phyloP scores from a whole-genome alignment of 176 grass and related monocot species.

The Tillandsia fasciculata region DNA sequence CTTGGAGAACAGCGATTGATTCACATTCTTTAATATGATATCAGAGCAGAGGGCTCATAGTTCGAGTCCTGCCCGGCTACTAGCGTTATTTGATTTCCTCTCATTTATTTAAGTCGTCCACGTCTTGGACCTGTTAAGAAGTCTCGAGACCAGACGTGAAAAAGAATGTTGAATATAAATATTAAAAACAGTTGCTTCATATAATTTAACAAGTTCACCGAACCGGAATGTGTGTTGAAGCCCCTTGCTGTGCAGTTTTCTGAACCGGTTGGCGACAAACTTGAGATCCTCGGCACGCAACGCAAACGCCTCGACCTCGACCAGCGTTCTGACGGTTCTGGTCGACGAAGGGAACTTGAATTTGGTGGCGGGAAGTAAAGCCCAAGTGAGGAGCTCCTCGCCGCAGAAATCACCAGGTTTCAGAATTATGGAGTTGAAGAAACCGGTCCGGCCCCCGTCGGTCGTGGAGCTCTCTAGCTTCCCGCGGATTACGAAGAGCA shows the following conservation, averaged over 20 bases:
- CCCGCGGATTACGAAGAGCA: slow-evolving; percentile 36
- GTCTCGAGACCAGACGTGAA: no score
- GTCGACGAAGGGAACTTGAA: slow-evolving; percentile 26
- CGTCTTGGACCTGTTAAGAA: no score
- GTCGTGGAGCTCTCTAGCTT: slow-evolving; percentile 30
- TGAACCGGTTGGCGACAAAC: slow-evolving; percentile 32
- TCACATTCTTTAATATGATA: no score
- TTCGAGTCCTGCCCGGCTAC: no score
- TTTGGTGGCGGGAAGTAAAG: slow-evolving; percentile 18
- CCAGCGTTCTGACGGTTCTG: slow-evolving; percentile 26
- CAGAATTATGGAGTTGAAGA: slow-evolving; percentile 36
- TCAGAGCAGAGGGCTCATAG: no score
- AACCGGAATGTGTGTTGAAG: slow-evolving; percentile 31
- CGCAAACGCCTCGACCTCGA: slow-evolving; percentile 32
- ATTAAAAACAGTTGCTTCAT: no score
- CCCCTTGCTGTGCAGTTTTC: slow-evolving; percentile 35
- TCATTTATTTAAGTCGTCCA: no score
- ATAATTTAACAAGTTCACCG: no score
- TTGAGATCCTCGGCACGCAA: slow-evolving; percentile 37
- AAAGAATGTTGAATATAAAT: no score
- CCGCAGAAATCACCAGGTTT: slow-evolving; percentile 45
- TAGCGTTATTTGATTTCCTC: no score
- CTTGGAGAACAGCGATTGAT: no score
- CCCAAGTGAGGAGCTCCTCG: slow-evolving; percentile 38
- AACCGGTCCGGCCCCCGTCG: slow-evolving; percentile 19